Evolutionary conservation across 352 stramenopile genomes (phyloP).

Genomic region (Plasmopara halstedii): DNA sequence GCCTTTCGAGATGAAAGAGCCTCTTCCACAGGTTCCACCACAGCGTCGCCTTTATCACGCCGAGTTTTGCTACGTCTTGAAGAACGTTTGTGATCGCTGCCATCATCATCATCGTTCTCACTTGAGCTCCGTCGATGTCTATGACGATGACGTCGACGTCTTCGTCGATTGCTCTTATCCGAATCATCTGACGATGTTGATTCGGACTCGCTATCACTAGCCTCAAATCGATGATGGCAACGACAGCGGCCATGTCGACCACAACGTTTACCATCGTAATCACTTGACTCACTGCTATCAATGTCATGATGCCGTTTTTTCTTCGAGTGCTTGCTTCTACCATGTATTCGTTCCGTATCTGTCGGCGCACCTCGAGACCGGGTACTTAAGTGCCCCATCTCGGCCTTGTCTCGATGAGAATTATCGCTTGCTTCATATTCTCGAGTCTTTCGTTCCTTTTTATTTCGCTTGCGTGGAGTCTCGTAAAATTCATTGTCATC

Average conservation of each 20-base stretch:
- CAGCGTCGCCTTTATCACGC: slow-evolving; percentile 27
- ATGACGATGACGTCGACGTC: slow-evolving; percentile 33
- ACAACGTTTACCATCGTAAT: slow-evolving; percentile 18
- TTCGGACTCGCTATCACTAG: slow-evolving; percentile 41
- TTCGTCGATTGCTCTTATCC: slow-evolving; percentile 28
- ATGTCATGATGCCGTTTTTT: slow-evolving; percentile 38
- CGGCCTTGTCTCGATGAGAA: slow-evolving; percentile 2
- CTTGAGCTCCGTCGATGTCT: slow-evolving; percentile 39
- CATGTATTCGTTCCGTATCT: slow-evolving; percentile 26
- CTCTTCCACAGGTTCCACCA: slow-evolving; percentile 24
- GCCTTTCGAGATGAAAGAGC: slow-evolving; percentile 23
- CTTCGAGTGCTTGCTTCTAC: slow-evolving; percentile 41
- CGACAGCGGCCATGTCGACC: slow-evolving; percentile 23
- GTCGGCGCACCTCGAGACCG: slow-evolving; percentile 13
- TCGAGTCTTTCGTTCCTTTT: slow-evolving; percentile 45
- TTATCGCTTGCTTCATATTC: slow-evolving; percentile 20
- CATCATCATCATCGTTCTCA: slow-evolving; percentile 46
- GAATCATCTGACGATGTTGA: slow-evolving; percentile 46
- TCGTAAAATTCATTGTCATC: slow-evolving; percentile 24
- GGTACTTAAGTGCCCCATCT: slow-evolving; percentile 8
- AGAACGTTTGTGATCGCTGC: slow-evolving; percentile 43
- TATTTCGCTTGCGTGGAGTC: slow-evolving; percentile 58
- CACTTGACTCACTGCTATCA: slow-evolving; percentile 39
- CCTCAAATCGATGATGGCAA: slow-evolving; percentile 19
- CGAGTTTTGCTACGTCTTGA: slow-evolving; percentile 31